Evolutionary conservation across 306 rosid genomes (phyloP), one percentile per base, ranked within the genome.

Genomic region (Nissolia schottii): DNA sequence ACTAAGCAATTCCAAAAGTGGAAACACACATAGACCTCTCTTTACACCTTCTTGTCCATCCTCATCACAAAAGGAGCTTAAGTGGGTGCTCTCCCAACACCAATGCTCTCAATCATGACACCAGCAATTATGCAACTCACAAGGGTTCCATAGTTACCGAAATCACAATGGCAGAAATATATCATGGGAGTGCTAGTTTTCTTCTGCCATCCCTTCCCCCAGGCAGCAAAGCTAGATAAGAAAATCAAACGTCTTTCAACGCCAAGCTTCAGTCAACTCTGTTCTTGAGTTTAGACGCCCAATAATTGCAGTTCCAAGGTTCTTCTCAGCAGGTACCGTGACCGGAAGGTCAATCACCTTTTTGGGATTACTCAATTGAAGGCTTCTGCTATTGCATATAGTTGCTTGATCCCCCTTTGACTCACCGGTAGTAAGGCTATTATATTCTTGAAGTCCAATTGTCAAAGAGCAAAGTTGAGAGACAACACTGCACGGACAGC

Each of bases 241-340:
- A 27, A 45, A 29, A 70, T 25, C 65, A 62, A n/a, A 71, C 8
- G n/a, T 64, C 48, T 65, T 82, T 88, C 89, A 93, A 66, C 99
- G 97, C 99, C 99, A 94, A 43, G 85, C 97, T 85, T 94, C 97
- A 19, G 77, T 80, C 54, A 89, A 85, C 83, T 91, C 99, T 0
- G 83, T 81, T 82, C 97, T 88, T 31, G 96, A 88, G 71, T 91
- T 94, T 71, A 94, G 74, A 18, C 84, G 83, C 50, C 91, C 81
- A 2, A 85, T 81, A 43, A 91, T 85, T 6, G 89, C 85, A 7
- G 71, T 66, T 78, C 87, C 91, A 48, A 73, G 73, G 83, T 71
- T 84, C 78, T 76, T 89, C 65, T 85, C 93, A 15, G 75, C 78
- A 11, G 83, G 38, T 65, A 85, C 89, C 10, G 60, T 50, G 13